Conservation (phyloP, 164 flowering plant genomes). For the Cinnamomum chago region DNA sequence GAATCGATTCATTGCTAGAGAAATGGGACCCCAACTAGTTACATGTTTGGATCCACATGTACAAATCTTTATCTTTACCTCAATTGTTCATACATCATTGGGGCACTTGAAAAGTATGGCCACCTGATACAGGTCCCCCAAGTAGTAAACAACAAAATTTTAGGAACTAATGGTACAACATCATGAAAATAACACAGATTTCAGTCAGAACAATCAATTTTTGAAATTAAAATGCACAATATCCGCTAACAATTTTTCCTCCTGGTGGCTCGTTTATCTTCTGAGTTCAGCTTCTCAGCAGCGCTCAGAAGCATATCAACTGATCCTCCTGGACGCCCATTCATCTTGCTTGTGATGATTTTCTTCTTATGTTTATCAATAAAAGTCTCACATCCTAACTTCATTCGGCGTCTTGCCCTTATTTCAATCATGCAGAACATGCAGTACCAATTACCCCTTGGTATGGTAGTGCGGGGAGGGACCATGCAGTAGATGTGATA, state of each 20-base stretch:
- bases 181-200: no score
- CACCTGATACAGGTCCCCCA: no score
- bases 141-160: no score
- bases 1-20: no score
- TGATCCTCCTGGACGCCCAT: conserved; percentile 17
- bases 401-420: conserved; percentile 35
- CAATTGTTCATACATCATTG: no score
- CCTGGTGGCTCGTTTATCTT: conserved; percentile 26
- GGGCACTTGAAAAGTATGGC: no score
- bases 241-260: not conserved
- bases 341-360: conserved; percentile 7
- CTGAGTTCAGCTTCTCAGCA: conserved; percentile 50
- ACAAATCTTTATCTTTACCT: no score
- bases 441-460: conserved; percentile 81
- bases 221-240: no score
- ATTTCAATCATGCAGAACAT: conserved; percentile 45
- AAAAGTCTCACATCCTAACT: conserved; percentile 20
- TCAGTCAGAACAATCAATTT: no score
- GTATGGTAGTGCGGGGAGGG: conserved; percentile 53
- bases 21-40: no score
- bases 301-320: conserved; percentile 75
- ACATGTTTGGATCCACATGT: no score
- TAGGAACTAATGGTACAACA: no score
- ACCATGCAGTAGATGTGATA: conserved; percentile 81
- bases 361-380: conserved; percentile 15